phyloP scores from a whole-genome alignment of 2,329 filamentous ascomycete species.

The Aureobasidium sp. region DNA sequence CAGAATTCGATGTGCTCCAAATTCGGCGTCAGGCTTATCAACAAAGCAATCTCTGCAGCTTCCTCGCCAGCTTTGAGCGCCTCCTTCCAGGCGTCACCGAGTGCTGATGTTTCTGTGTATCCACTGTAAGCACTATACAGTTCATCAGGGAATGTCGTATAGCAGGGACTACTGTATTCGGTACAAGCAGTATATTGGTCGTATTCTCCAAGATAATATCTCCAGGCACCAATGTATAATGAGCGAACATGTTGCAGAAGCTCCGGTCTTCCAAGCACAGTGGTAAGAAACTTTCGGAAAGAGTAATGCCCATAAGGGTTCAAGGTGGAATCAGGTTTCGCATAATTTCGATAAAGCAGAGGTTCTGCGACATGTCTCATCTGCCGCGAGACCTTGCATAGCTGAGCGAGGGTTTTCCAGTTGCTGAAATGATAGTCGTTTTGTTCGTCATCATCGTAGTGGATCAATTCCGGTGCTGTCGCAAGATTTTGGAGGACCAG shows the following conservation, averaged over 20 bases:
- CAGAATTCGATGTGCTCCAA: slow-evolving; percentile 6
- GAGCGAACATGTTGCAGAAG: background rate
- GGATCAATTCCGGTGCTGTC: background rate
- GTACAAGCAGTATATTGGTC: too few species aligned
- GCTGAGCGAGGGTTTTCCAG: background rate
- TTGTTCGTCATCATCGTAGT: background rate
- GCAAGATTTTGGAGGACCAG: background rate
- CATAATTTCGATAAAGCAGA: background rate
- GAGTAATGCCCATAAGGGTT: background rate
- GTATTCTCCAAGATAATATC: too few species aligned
- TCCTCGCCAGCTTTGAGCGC: background rate
- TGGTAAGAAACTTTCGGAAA: background rate
- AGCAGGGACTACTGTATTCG: too few species aligned
- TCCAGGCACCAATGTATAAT: background rate
- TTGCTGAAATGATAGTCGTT: background rate
- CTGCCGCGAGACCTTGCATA: background rate
- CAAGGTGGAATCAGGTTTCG: background rate
- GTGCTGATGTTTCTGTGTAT: background rate
- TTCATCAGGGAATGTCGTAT: background rate
- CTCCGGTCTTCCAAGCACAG: background rate
- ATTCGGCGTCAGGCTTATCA: background rate
- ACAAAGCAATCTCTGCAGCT: background rate
- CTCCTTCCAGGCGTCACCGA: background rate
- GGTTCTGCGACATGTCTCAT: background rate
- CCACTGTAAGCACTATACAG: background rate